These are phyloP conservation scores for Verbena officinalis DNA, from an alignment of 257 asterid species.

Conservation along the genomic window DNA sequence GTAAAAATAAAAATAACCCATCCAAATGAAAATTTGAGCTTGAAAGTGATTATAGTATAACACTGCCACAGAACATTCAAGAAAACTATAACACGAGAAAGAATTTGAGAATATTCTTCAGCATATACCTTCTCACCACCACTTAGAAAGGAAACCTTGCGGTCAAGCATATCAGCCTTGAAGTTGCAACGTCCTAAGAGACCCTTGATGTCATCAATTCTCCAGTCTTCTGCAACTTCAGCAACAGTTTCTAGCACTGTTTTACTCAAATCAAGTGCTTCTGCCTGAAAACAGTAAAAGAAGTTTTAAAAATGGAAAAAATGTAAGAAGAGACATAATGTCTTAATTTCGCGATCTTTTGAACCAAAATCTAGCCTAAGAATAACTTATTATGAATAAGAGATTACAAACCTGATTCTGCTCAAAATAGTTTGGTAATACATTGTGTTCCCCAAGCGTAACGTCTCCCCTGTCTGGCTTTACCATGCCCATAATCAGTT, in stretches of 20 bases:
- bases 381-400: neutral
- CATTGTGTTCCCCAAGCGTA: slow-evolving; percentile 88
- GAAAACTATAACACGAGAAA: neutral
- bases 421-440: slow-evolving; percentile 91
- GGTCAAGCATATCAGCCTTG: slow-evolving; percentile 88
- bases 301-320: slow-evolving; percentile 1
- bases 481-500: slow-evolving; percentile 88
- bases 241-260: slow-evolving; percentile 82
- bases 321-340: neutral
- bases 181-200: slow-evolving; percentile 93
- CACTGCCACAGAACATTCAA: neutral
- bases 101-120: neutral
- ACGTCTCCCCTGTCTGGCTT: slow-evolving; percentile 73
- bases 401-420: slow-evolving; percentile 86
- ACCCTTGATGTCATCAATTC: slow-evolving; percentile 93
- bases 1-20: neutral
- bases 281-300: slow-evolving; percentile 61
- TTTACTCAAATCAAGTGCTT: slow-evolving; percentile 91
- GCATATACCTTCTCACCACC: slow-evolving; percentile 95
- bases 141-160: slow-evolving; percentile 89
- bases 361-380: slow-evolving; percentile 4
- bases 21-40: neutral
- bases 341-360: neutral
- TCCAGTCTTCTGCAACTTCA: slow-evolving; percentile 97
- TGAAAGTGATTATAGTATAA: neutral